Conservation (phyloP, 2,329 filamentous ascomycete genomes). For the Seiridium unicorne region DNA sequence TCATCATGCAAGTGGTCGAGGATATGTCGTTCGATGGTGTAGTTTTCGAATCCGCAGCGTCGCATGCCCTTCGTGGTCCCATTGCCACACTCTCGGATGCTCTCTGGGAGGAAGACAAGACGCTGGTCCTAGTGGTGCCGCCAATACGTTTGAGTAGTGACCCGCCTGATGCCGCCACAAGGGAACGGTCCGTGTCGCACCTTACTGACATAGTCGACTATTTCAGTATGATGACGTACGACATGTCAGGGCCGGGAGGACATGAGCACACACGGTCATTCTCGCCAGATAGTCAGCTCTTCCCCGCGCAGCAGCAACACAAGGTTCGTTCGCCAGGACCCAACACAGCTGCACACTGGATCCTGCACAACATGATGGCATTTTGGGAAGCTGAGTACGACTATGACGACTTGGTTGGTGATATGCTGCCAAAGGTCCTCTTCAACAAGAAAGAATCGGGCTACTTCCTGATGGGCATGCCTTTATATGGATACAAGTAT, state of each 20-base stretch:
- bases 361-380: not conserved
- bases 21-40: conserved; percentile 16
- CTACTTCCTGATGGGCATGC: conserved; percentile 17
- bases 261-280: conserved; percentile 3
- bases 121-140: conserved; percentile 17
- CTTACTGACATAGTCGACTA: conserved; percentile 16
- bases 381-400: not conserved
- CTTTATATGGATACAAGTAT: conserved; percentile 20
- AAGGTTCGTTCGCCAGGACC: conserved; percentile 2
- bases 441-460: not conserved
- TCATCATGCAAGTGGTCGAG: conserved; percentile 12
- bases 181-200: conserved; percentile 8
- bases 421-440: conserved; percentile 4
- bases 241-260: conserved; percentile 16
- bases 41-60: conserved; percentile 18
- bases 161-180: not conserved
- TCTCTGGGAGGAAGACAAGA: conserved; percentile 13
- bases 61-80: conserved; percentile 14
- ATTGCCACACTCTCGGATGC: conserved; percentile 11
- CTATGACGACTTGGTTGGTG: not conserved
- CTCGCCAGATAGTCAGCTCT: not conserved
- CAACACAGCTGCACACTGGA: not conserved
- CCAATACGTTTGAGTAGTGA: conserved; percentile 9
- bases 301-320: not conserved
- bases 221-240: conserved; percentile 20